phyloP scores from a whole-genome alignment of 1,284 basidiomycete genomes.

The Somion occarium region DNA sequence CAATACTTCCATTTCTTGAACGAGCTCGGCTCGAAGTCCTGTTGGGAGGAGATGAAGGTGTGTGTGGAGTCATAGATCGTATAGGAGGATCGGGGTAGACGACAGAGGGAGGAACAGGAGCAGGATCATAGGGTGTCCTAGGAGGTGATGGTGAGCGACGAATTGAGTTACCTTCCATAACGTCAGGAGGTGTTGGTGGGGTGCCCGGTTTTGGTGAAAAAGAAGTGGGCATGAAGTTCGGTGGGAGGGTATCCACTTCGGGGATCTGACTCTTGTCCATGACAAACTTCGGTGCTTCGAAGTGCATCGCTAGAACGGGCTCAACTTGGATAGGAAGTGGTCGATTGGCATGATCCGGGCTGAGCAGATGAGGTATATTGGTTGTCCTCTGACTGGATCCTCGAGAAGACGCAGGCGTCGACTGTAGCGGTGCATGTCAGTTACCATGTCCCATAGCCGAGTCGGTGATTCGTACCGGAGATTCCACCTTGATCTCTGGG shows the following conservation, averaged over 20 bases:
- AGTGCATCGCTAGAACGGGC: not conserved
- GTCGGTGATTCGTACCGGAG: constrained; percentile 12
- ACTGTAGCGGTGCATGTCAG: not conserved
- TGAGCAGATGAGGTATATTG: constrained; percentile 11
- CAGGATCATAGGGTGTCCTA: constrained; percentile 7
- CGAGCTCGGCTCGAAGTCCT: not conserved
- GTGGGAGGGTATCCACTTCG: not conserved
- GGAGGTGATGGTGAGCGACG: not conserved
- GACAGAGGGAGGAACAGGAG: constrained; percentile 11
- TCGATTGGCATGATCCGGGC: constrained; percentile 13
- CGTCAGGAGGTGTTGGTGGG: not conserved
- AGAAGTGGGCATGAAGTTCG: constrained; percentile 5
- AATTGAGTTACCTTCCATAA: not conserved
- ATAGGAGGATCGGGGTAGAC: constrained; percentile 13
- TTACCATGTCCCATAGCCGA: no score
- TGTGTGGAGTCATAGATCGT: constrained; percentile 2
- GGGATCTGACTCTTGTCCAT: not conserved
- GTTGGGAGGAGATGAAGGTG: not conserved
- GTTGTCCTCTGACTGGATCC: constrained; percentile 9
- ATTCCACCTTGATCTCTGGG: constrained; percentile 14
- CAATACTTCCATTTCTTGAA: not conserved
- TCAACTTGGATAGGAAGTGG: constrained; percentile 8
- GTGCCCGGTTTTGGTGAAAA: not conserved
- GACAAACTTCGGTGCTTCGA: not conserved
- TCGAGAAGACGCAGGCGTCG: not conserved